Evolutionary conservation across 2,329 filamentous ascomycete genomes (phyloP).

Genomic region (Neonectria punicea): DNA sequence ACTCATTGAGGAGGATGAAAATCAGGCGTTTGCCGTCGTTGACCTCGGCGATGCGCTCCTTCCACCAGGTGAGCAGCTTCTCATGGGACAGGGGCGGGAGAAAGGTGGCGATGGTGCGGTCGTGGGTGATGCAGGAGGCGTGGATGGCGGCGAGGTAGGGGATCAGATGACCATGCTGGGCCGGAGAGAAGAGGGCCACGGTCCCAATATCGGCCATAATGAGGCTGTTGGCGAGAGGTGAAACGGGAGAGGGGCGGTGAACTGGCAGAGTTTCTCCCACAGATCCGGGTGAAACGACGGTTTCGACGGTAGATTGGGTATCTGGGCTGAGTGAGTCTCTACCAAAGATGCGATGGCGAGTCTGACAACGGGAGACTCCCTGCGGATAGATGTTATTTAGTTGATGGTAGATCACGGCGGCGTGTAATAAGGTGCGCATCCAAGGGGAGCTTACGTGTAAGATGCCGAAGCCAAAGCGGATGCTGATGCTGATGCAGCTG

Average conservation of each 20-base stretch:
- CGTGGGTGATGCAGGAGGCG: conserved; percentile 66
- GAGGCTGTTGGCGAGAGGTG: conserved; percentile 1
- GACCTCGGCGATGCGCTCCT: conserved; percentile 60
- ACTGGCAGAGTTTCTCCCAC: not conserved
- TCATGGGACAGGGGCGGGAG: conserved; percentile 67
- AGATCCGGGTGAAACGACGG: not conserved
- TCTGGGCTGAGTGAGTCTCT: not conserved
- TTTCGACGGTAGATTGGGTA: not conserved
- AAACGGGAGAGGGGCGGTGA: not conserved
- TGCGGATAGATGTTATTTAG: not conserved
- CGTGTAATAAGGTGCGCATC: not conserved
- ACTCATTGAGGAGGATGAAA: conserved; percentile 59
- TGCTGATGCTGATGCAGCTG: no score
- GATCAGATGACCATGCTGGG: conserved; percentile 61
- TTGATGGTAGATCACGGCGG: not conserved
- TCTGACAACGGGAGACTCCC: not conserved
- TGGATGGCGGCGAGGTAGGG: conserved; percentile 68
- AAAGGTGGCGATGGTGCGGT: conserved; percentile 67
- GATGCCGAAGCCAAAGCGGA: not conserved
- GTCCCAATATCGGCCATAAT: conserved; percentile 47
- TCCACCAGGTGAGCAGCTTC: conserved; percentile 68
- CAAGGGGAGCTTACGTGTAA: not conserved
- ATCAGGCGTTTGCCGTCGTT: conserved; percentile 59
- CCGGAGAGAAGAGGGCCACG: conserved; percentile 56
- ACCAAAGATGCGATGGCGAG: not conserved